phyloP scores from a whole-genome alignment of 2,329 filamentous ascomycete species.

The Aspergillus sp. region DNA sequence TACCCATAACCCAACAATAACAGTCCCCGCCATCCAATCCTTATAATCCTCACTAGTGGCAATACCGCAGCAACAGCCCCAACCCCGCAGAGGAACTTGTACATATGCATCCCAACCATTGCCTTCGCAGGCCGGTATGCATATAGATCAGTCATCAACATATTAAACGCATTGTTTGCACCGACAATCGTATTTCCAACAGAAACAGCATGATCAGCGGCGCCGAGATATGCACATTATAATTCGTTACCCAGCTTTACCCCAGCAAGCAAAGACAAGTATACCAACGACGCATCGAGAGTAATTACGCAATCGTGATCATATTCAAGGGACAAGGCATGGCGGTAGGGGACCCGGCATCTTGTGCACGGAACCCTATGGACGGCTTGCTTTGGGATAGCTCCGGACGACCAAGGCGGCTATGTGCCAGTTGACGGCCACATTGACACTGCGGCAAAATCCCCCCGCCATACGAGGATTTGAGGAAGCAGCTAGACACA shows the following conservation, averaged over 20 bases:
- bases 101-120: neutral
- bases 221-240: neutral
- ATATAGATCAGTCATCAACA: neutral
- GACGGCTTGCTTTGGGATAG: too few relatives aligned
- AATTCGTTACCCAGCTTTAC: neutral
- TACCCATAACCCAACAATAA: neutral
- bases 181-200: neutral
- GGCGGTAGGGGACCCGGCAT: too few relatives aligned
- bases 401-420: too few relatives aligned
- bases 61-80: neutral
- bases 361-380: too few relatives aligned
- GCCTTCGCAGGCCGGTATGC: neutral
- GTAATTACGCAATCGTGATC: too few relatives aligned
- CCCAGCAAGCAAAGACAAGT: neutral
- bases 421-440: too few relatives aligned
- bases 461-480: too few relatives aligned
- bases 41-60: neutral
- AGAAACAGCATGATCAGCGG: neutral
- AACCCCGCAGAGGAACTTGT: neutral
- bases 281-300: neutral
- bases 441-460: too few relatives aligned
- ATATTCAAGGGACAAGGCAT: too few relatives aligned
- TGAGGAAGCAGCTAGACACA: too few relatives aligned
- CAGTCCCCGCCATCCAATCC: neutral
- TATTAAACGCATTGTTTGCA: neutral